Evolutionary conservation across 768 basidiomycete genomes (phyloP), one percentile per base, ranked within the genome.

Genomic region (Lepiota brunneoincarnata): DNA sequence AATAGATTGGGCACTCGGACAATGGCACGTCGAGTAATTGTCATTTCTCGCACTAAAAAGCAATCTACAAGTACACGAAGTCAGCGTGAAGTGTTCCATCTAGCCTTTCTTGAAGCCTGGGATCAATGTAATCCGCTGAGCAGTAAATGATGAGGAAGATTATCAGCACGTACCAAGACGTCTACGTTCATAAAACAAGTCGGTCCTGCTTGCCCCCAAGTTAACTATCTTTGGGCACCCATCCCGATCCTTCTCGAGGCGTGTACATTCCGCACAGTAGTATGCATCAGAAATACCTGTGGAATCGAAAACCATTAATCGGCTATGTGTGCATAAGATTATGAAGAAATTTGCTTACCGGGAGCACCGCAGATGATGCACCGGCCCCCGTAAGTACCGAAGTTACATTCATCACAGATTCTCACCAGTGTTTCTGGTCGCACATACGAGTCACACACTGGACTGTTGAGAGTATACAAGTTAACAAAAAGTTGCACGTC

Each of bases 361-460:
- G 92, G 93, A 40, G 93, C 86, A 45, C 94, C 93, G 62, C 97
- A 99, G 58, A 98, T 97, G 72, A 98, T 98, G 68, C 97, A 99
- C 59, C 94, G 81, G 46, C 96, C 96, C 20, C 97, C 94, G 67
- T 97, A 97, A 41, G 93, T 96, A 61, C 94, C 92, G 74, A 98
- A 99, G 71, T 98, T 98, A 73, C 97, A 99, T 75, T 99, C 97
- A 68, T 99, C 97, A 70, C 97, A 99, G 61, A 98, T 98, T 58
- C 96, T 84, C 55, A 98, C 97, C 59, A 98, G 81, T 20, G 96
- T 98, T 73, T 96, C 95, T 63, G 97, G 97, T 63, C 97, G 84
- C 58, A 99, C 97, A 73, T 98, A 98, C 53, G 96, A 98, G 75
- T 99, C 96, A 75, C 96, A 99, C 41, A 98, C 92, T 7, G 96